These are phyloP conservation scores for Syzygium malaccense DNA, from an alignment of 441 rosid species.

Conservation along the genomic window DNA sequence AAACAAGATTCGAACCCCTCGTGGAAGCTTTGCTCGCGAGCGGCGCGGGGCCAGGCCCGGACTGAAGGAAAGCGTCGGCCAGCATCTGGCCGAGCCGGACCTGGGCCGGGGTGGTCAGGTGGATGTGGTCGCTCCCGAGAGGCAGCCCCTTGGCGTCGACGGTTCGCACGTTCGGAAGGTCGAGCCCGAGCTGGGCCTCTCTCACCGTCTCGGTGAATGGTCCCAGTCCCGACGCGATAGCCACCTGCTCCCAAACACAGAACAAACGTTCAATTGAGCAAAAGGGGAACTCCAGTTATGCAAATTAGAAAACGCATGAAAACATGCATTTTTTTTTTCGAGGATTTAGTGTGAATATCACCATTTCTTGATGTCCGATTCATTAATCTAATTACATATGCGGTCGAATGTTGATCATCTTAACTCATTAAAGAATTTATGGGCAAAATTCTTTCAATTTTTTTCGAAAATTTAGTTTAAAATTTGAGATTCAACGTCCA, in stretches of 20 bases:
- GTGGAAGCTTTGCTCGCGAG: neutral
- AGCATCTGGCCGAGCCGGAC: constrained; percentile 23
- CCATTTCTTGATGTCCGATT: neutral
- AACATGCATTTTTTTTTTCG: neutral
- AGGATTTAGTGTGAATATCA: neutral
- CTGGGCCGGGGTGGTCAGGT: constrained; percentile 30
- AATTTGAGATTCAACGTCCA: too few relatives aligned
- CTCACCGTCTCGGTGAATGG: constrained; percentile 4
- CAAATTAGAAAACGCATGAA: neutral
- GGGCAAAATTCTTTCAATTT: too few relatives aligned
- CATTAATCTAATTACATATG: neutral
- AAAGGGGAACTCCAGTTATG: neutral
- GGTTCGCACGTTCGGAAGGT: constrained; percentile 14
- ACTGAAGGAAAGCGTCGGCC: constrained; percentile 16
- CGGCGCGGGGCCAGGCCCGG: neutral
- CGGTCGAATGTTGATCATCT: neutral
- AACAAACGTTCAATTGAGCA: neutral
- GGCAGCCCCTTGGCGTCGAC: constrained; percentile 31
- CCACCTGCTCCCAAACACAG: constrained; percentile 1
- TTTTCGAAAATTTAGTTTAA: too few relatives aligned
- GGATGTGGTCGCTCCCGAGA: constrained; percentile 21
- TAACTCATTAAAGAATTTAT: neutral
- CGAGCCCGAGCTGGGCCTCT: constrained; percentile 12
- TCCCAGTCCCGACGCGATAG: constrained; percentile 12
- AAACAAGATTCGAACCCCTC: neutral